A percentile compares a stretch with the other conserved stretches of the same genome.
phyloP scores from a whole-genome alignment of 2,329 filamentous ascomycete genomes.

The Claviceps sorghi region DNA sequence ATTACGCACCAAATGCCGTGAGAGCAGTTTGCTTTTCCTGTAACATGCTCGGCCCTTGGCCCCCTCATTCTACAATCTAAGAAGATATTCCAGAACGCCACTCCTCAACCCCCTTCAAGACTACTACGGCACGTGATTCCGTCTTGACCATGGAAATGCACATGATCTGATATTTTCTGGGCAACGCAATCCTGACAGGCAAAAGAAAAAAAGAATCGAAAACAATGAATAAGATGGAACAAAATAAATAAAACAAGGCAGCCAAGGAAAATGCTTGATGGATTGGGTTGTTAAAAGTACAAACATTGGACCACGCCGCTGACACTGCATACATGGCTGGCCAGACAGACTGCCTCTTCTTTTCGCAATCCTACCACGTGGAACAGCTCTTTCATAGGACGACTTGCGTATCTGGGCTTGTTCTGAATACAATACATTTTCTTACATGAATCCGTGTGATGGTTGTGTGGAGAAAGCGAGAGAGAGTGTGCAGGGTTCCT shows the following conservation, averaged over 20 bases:
- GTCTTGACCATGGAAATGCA: too few species aligned
- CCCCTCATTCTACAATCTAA: neutral
- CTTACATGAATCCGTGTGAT: neutral
- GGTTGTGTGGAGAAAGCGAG: neutral
- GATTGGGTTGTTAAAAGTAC: neutral
- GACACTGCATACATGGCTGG: neutral
- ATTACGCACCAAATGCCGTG: slow-evolving; percentile 3
- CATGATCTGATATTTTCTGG: too few species aligned
- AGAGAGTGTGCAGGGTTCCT: neutral
- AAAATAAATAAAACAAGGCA: too few species aligned
- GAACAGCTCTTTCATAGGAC: neutral
- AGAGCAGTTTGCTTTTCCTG: neutral
- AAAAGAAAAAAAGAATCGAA: too few species aligned
- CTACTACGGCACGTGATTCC: too few species aligned
- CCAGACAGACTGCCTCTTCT: neutral
- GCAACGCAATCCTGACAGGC: too few species aligned
- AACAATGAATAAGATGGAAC: too few species aligned
- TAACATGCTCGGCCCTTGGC: neutral
- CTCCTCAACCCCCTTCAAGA: too few species aligned
- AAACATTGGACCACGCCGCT: neutral
- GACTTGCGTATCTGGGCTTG: neutral
- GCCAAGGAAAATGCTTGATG: neutral
- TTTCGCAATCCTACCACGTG: neutral
- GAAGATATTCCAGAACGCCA: too few species aligned
- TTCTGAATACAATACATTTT: neutral